Base-by-base conservation (phyloP, 129 eudicot species). In the Arctium minus region DNA sequence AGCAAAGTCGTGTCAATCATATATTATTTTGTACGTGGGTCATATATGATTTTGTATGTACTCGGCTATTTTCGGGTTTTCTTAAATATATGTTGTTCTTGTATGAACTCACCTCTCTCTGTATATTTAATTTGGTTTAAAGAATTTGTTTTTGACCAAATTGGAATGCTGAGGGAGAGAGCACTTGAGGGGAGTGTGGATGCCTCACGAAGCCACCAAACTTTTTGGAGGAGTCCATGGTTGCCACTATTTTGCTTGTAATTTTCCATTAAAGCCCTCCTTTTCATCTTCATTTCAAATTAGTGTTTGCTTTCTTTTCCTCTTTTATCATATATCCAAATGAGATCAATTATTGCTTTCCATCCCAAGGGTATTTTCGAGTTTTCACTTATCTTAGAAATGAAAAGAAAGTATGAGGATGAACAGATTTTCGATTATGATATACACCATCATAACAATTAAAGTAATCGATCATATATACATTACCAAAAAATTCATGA, bases 171-270 rank as follows among this genome's bases (percentile, higher is more conserved):
- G 80, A 76, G 44, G 50, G 33, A 33, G 80, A 50, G 30, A 56
- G 48, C 80, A 56, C 80, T 56, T 8, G 71, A 60, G 29, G 37
- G 72, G 72, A 77, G 80, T 60, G 80, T 77, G 80, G 80, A 60
- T 60, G 80, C 80, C 80, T 77, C 80, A 77, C 42, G 80, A 62
- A 77, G 39, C 80, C 80, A 77, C 80, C 80, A 35, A 77, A 35
- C 80, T 42, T 77, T 60, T n/a, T 60, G 22, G 35, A 77, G 50
- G 50, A 35, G 72, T 77, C 53, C 35, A 53, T 77, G 80, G 53
- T 77, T 77, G 48, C 80, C 72, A 77, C 80, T 42, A 60, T 56
- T 60, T 56, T 56, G 48, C 80, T 53, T 77, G 80, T 77, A 77
- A 32, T 64, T 77, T 77, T 77, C 80, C 30, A 56, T 33, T 77